Evolutionary conservation across 306 rosid genomes (phyloP).

Genomic region (Calophaca sinica): DNA sequence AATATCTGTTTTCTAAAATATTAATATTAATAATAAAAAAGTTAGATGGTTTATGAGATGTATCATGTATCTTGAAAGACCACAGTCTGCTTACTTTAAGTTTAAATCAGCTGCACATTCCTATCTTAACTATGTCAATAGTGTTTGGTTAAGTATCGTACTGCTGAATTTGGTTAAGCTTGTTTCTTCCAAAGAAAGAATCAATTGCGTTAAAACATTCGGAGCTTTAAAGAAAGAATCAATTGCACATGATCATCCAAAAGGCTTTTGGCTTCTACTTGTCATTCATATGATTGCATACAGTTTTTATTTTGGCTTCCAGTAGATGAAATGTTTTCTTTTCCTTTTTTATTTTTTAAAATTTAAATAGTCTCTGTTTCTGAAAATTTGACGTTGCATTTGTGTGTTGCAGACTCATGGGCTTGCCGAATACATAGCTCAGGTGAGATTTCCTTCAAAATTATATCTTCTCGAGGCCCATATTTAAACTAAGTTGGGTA

Average conservation of each 20-base stretch:
- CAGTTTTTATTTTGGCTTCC: slow-evolving; percentile 17
- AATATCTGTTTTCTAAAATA: slow-evolving; percentile 12
- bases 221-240: slow-evolving; percentile 23
- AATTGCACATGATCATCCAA: slow-evolving; percentile 26
- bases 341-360: not conserved
- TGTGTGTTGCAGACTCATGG: slow-evolving; percentile 82
- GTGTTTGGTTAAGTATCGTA: slow-evolving; percentile 21
- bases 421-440: slow-evolving; percentile 96
- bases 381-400: slow-evolving; percentile 49
- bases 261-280: slow-evolving; percentile 35
- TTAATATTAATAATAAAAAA: not conserved
- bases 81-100: slow-evolving; percentile 14
- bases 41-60: slow-evolving; percentile 25
- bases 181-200: slow-evolving; percentile 33
- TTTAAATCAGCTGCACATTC: slow-evolving; percentile 38
- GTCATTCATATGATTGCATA: not conserved
- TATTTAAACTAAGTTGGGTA: slow-evolving; percentile 15
- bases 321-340: not conserved
- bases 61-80: slow-evolving; percentile 32
- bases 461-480: slow-evolving; percentile 1
- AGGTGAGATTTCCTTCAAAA: slow-evolving; percentile 68
- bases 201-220: not conserved
- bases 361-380: not conserved
- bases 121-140: slow-evolving; percentile 18
- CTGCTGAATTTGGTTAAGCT: slow-evolving; percentile 31